phyloP scores from a whole-genome alignment of 441 rosid genomes.

The Rhodomyrtus psidioides region DNA sequence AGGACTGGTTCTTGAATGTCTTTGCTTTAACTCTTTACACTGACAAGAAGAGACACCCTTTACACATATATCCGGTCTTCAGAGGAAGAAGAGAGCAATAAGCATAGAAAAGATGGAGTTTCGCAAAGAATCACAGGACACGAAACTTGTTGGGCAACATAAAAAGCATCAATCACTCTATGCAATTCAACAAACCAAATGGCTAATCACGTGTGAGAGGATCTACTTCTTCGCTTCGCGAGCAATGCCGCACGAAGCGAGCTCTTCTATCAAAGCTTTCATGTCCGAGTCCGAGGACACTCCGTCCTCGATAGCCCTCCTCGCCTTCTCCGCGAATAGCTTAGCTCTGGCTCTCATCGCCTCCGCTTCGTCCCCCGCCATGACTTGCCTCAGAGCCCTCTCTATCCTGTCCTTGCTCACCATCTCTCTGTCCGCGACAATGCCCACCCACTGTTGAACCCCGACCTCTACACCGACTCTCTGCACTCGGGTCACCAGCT shows the following conservation, averaged over 20 bases:
- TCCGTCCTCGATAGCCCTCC: conserved; percentile 2
- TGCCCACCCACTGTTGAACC: neutral
- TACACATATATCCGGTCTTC: neutral
- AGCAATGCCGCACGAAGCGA: neutral
- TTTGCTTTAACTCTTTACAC: neutral
- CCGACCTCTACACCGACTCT: neutral
- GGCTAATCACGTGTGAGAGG: neutral
- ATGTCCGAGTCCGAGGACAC: neutral
- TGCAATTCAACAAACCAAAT: neutral
- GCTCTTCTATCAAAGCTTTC: neutral
- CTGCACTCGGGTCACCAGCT: neutral
- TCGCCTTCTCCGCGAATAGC: neutral
- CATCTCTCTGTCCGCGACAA: neutral
- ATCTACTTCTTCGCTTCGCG: neutral
- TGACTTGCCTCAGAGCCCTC: neutral
- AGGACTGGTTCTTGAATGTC: neutral
- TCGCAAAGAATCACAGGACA: neutral
- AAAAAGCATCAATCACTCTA: neutral
- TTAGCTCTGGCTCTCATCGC: neutral
- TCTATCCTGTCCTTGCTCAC: neutral
- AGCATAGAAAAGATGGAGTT: neutral
- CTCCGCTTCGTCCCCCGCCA: neutral
- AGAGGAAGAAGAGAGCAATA: neutral
- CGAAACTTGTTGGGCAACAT: neutral
- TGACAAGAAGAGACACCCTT: neutral